Base-by-base conservation (phyloP, 139 green algal species). In the Zygnema cylindricum region DNA sequence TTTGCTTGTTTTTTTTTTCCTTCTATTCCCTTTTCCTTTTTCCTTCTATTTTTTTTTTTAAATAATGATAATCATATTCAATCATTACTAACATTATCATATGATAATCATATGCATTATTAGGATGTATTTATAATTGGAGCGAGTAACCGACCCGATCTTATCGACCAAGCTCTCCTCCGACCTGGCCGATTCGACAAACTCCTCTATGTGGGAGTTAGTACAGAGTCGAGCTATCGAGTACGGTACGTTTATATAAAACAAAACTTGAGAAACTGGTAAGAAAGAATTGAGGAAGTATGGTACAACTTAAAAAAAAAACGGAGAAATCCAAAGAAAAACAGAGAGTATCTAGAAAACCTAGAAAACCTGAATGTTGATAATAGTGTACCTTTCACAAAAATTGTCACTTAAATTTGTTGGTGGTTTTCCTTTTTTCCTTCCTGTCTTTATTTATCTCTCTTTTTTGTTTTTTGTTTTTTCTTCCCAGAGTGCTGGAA, bases 141-240 rank as follows among this genome's bases (percentile, higher is more conserved):
- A 54, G 96, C 96, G 69, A 98, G 93, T 76, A 96, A 98, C 92
- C 92, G 97, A 23, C 96, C 96, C n/a, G 97, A 99, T 93, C 93
- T 99, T 42, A 92, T 99, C 35, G 97, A 99, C 81, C 57, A 94
- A 21, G 94, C 97, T 0, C 93, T 99, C 84, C 88, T 99, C 85
- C 93, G 97, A 0, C 97, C 91, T 95, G 16, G 97, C 0, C 91
- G 97, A 1, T 94, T 99, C 71, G 97, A 99, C 91, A 94, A 88
- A 33, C 92, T 98, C 55, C 92, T 99, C 38, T 99, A 98, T 85
- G 96, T 99, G 16, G 97, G 97, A 55, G 89, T 92, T 35, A 76
- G 36, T 43, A 30, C 1, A 23, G 63, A 86, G 43, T 32, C 55
- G 3, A 11, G 25, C 25, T 30, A 82, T 33, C 79, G 90, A 0